Evolutionary conservation across 2,329 filamentous ascomycete species (phyloP).

Genomic region (Pseudofabraea citricarpa): DNA sequence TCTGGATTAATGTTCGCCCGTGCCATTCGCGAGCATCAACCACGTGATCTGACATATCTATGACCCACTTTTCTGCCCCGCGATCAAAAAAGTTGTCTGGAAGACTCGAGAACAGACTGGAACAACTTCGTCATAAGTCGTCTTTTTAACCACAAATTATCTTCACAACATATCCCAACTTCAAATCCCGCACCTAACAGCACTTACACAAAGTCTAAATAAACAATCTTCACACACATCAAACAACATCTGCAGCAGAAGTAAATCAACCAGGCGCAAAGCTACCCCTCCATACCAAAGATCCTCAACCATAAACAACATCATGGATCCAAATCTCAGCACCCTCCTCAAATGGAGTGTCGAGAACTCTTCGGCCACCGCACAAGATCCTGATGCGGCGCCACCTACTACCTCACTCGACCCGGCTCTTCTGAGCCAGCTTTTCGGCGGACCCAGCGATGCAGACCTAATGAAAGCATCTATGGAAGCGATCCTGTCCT

Average conservation of each 20-base stretch:
- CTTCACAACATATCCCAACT: background rate
- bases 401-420: constrained; percentile 42
- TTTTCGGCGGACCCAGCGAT: constrained; percentile 82
- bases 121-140: background rate
- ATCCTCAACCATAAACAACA: constrained; percentile 5
- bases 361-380: constrained; percentile 48
- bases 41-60: too few species aligned
- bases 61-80: too few species aligned
- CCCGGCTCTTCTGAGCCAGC: constrained; percentile 64
- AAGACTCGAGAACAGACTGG: constrained; percentile 20
- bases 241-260: background rate
- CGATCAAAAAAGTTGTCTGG: constrained; percentile 16
- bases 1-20: too few species aligned
- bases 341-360: constrained; percentile 38
- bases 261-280: constrained; percentile 1
- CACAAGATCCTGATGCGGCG: constrained; percentile 20
- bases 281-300: constrained; percentile 1
- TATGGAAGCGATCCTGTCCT: constrained; percentile 69
- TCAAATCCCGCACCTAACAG: too few species aligned
- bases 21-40: too few species aligned
- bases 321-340: constrained; percentile 24
- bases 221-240: background rate
- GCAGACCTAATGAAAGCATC: constrained; percentile 86
- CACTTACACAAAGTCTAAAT: too few species aligned
- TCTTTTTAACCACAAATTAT: background rate